Percentiles rank a stretch among this genome's conserved stretches.
Conservation (phyloP, 2,329 filamentous ascomycete species). For the Parasarocladium wereldwijsianum region DNA sequence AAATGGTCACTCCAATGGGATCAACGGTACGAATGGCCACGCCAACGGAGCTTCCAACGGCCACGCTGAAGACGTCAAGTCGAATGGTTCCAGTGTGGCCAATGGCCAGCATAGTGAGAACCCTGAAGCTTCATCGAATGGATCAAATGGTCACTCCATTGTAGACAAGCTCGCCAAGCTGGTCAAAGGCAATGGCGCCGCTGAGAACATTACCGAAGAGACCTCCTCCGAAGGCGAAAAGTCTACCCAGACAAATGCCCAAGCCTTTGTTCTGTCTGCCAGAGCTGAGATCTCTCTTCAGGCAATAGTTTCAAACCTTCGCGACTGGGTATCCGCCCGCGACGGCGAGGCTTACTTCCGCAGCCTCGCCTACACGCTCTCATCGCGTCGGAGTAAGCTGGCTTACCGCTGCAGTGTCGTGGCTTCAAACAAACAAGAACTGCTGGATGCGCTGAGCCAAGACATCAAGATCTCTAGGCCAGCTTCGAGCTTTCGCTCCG, state of each 20-base stretch:
- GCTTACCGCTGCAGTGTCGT: neutral
- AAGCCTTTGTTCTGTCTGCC: slow-evolving; percentile 2
- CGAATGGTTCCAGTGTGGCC: neutral
- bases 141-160: neutral
- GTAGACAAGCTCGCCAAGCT: neutral
- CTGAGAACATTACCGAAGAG: neutral
- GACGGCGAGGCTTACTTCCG: neutral
- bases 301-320: neutral
- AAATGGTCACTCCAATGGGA: neutral
- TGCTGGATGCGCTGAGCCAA: neutral
- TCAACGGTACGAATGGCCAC: neutral
- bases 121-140: neutral
- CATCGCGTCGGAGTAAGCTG: neutral
- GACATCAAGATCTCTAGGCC: neutral
- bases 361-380: slow-evolving; percentile 3
- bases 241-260: neutral
- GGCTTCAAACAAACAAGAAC: neutral
- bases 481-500: neutral
- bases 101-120: neutral
- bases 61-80: neutral
- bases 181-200: neutral
- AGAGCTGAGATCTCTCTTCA: neutral
- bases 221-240: neutral
- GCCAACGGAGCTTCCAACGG: neutral
- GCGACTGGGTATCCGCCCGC: neutral